These are phyloP conservation scores for Phytophthora pini DNA, from an alignment of 352 stramenopile genomes.

Conservation along the genomic window DNA sequence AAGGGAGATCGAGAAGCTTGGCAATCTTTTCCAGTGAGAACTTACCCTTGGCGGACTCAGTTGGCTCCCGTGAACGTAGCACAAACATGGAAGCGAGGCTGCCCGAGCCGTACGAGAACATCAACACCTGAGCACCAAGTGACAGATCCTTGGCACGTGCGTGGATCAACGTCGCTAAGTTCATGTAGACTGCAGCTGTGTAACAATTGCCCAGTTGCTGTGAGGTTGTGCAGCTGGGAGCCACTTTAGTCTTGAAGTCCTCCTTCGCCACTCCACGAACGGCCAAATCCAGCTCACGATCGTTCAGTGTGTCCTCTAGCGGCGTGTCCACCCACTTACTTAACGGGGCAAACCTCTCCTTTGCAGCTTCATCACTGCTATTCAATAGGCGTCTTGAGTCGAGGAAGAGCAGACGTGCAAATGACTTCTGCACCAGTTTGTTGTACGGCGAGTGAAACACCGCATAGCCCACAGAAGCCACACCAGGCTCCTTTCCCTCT, in stretches of 20 bases:
- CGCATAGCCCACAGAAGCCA: constrained; percentile 90
- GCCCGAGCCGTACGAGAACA: constrained; percentile 98
- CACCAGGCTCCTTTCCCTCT: constrained; percentile 18
- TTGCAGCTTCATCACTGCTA: constrained; percentile 18
- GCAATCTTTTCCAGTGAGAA: constrained; percentile 94
- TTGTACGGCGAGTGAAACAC: constrained; percentile 99
- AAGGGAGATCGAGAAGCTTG: constrained; percentile 78
- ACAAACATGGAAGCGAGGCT: constrained; percentile 96
- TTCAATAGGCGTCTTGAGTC: constrained; percentile 50
- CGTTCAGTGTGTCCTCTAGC: constrained; percentile 92
- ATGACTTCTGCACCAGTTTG: constrained; percentile 98
- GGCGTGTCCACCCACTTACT: constrained; percentile 78
- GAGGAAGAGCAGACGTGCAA: constrained; percentile 87
- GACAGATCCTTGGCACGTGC: constrained; percentile 51
- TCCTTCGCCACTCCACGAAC: constrained; percentile 82
- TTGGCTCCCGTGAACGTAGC: constrained; percentile 25
- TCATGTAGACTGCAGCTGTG: constrained; percentile 97
- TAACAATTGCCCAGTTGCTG: constrained; percentile 97
- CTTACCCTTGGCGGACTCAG: constrained; percentile 25
- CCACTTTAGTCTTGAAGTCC: constrained; percentile 82
- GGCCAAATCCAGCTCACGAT: constrained; percentile 90
- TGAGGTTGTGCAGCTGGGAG: constrained; percentile 86
- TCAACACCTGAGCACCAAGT: constrained; percentile 77
- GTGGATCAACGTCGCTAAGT: constrained; percentile 93
- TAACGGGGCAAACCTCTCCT: constrained; percentile 47